A percentile compares a stretch with the other conserved stretches of the same genome.
These are phyloP conservation scores for Claviceps cyperi DNA, from an alignment of 2,329 filamentous ascomycete species.

Conservation along the genomic window DNA sequence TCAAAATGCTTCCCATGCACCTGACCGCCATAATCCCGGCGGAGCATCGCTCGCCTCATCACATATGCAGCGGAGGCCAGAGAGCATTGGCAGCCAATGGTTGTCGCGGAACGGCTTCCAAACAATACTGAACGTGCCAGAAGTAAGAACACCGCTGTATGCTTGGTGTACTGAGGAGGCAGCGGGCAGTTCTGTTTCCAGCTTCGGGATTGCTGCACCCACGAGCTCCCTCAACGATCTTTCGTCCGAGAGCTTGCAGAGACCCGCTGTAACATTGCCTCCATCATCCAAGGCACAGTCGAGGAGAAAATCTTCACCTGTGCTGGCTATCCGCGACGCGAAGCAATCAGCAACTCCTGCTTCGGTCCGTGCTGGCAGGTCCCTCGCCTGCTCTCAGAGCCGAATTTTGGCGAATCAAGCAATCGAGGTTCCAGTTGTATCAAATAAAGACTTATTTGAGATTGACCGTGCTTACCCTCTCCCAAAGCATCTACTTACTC, in stretches of 20 bases:
- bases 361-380: not conserved
- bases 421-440: not conserved
- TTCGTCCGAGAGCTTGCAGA: slow-evolving; percentile 1
- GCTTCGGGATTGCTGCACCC: slow-evolving; percentile 18
- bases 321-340: slow-evolving; percentile 24
- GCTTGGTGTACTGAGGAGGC: not conserved
- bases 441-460: not conserved
- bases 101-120: not conserved
- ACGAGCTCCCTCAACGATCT: slow-evolving; percentile 6
- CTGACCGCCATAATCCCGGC: no score
- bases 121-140: not conserved
- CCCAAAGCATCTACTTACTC: not conserved
- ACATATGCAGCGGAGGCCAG: not conserved
- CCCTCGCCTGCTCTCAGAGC: not conserved
- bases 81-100: not conserved
- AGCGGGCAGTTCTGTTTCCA: slow-evolving; percentile 12
- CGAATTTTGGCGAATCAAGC: not conserved
- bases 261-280: slow-evolving; percentile 2
- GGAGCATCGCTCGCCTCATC: no score
- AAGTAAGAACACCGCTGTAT: not conserved
- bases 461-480: not conserved
- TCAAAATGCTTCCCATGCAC: no score
- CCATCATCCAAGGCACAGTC: slow-evolving; percentile 13
- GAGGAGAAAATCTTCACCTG: slow-evolving; percentile 35
- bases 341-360: slow-evolving; percentile 1